Percentiles rank a stretch among this genome's conserved stretches.
phyloP scores from a whole-genome alignment of 1,139 yeast species.

The Yamadazyma songkhlaensis region DNA sequence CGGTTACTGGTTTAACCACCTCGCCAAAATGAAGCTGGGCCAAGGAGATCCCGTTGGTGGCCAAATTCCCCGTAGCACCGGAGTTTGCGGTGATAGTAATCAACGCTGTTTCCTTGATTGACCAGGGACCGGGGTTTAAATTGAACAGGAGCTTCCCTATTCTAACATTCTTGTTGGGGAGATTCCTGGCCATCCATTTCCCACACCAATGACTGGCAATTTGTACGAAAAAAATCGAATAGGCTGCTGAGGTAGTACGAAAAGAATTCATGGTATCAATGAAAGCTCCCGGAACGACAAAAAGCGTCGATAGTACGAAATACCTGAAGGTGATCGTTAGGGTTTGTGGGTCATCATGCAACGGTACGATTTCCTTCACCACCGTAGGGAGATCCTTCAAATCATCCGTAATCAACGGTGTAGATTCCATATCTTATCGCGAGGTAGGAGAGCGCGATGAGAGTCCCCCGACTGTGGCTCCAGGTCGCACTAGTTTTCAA shows the following conservation, averaged over 20 bases:
- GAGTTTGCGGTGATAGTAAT: constrained; percentile 45
- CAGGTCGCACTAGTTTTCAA: no score
- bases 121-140: constrained; percentile 48
- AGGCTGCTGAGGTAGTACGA: constrained; percentile 46
- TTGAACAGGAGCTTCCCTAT: constrained; percentile 20
- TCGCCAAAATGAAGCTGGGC: constrained; percentile 39
- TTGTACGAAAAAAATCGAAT: constrained; percentile 45
- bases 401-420: constrained; percentile 12
- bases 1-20: constrained; percentile 26
- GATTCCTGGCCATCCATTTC: constrained; percentile 30
- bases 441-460: no score
- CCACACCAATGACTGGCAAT: constrained; percentile 44
- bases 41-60: constrained; percentile 38
- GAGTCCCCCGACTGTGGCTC: not conserved
- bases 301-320: constrained; percentile 33
- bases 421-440: constrained; percentile 3
- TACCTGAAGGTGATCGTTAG: constrained; percentile 43
- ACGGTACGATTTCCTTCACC: constrained; percentile 32
- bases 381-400: constrained; percentile 24
- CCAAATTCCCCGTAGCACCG: constrained; percentile 47
- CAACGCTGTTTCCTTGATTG: constrained; percentile 43
- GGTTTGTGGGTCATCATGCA: constrained; percentile 32
- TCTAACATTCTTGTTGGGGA: constrained; percentile 25
- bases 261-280: constrained; percentile 47
- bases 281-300: constrained; percentile 48